phyloP scores from a whole-genome alignment of 2,329 filamentous ascomycete species.

The Paecilomyces formosus region DNA sequence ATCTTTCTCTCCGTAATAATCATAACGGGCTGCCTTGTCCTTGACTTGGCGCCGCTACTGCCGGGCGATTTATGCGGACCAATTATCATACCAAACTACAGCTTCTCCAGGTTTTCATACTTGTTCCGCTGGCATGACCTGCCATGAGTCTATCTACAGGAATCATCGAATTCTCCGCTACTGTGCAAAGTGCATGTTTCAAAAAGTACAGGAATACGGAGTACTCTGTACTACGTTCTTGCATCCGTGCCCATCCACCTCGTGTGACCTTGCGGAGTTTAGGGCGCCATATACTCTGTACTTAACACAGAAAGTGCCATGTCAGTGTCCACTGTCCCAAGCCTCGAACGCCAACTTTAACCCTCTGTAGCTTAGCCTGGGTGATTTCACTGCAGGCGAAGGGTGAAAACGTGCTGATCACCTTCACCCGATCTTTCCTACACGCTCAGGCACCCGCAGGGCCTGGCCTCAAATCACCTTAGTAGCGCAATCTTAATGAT shows the following conservation, averaged over 20 bases:
- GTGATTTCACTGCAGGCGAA: background rate
- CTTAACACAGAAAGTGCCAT: background rate
- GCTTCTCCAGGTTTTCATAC: background rate
- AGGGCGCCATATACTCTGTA: background rate
- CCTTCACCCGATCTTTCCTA: background rate
- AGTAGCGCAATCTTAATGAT: background rate
- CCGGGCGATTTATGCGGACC: background rate
- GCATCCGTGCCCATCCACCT: background rate
- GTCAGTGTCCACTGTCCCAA: background rate
- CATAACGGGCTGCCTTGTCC: background rate
- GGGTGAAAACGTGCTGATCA: background rate
- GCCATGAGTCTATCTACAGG: background rate
- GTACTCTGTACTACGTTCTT: background rate
- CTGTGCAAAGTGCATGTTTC: background rate
- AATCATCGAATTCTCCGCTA: background rate
- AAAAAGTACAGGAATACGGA: background rate
- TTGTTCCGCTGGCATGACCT: background rate
- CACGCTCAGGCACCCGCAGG: conserved; percentile 1
- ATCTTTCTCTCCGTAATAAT: background rate
- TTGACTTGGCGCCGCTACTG: background rate
- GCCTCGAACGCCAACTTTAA: background rate
- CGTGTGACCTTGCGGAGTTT: background rate
- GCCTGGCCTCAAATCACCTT: background rate
- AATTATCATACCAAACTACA: background rate
- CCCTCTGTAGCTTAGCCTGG: background rate